Percentiles rank a stretch among this genome's conserved stretches.
These are phyloP conservation scores for Candida ponderosae DNA, from an alignment of 805 yeast species.

Conservation along the genomic window DNA sequence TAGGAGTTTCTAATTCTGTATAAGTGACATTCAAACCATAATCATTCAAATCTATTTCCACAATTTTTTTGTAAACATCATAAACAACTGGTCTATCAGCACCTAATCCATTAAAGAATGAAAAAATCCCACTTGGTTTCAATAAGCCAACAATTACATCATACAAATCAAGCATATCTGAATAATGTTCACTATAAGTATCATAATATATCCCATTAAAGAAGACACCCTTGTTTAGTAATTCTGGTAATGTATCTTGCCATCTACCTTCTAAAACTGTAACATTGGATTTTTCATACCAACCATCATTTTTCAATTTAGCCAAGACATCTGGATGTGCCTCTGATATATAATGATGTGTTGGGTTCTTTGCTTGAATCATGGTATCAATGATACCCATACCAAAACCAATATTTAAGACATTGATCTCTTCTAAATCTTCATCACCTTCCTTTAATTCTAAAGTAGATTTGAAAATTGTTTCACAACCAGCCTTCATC, in stretches of 20 bases:
- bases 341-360: slow-evolving; percentile 80
- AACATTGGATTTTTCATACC: slow-evolving; percentile 72
- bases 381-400: slow-evolving; percentile 91
- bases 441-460: slow-evolving; percentile 22
- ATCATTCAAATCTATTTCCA: slow-evolving; percentile 67
- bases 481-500: slow-evolving; percentile 74
- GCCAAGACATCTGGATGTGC: slow-evolving; percentile 88
- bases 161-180: slow-evolving; percentile 79
- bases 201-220: slow-evolving; percentile 92
- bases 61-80: slow-evolving; percentile 81
- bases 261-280: slow-evolving; percentile 81
- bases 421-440: slow-evolving; percentile 33
- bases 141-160: slow-evolving; percentile 76
- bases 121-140: slow-evolving; percentile 76
- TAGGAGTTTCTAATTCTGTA: slow-evolving; percentile 40
- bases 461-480: slow-evolving; percentile 45
- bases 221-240: slow-evolving; percentile 58
- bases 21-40: slow-evolving; percentile 70
- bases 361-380: slow-evolving; percentile 52
- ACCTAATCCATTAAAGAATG: slow-evolving; percentile 88
- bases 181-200: slow-evolving; percentile 87
- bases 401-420: slow-evolving; percentile 89
- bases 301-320: slow-evolving; percentile 66
- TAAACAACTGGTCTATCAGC: slow-evolving; percentile 70
- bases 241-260: slow-evolving; percentile 71